Conservation (phyloP, 2,329 filamentous ascomycete genomes). For the Apiospora hydei region DNA sequence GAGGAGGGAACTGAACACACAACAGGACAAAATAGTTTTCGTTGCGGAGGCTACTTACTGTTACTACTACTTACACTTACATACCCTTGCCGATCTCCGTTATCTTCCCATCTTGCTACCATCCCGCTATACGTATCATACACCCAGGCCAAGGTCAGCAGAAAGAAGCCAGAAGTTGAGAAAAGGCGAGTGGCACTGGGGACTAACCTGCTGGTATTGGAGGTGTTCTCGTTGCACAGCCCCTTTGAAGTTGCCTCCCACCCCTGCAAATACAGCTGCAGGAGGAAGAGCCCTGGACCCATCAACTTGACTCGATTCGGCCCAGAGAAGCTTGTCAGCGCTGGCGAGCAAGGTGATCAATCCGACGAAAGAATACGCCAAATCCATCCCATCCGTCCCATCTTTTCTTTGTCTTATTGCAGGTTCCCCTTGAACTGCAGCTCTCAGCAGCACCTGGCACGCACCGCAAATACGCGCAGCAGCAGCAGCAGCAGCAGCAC, state of each 20-base stretch:
- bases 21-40: neutral
- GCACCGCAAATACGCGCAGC: neutral
- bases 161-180: constrained; percentile 22
- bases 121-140: constrained; percentile 2
- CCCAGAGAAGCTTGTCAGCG: constrained; percentile 24
- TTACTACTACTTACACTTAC: neutral
- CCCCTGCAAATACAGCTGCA: constrained; percentile 24
- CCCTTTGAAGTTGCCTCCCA: constrained; percentile 12
- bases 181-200: constrained; percentile 30
- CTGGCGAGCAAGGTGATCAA: constrained; percentile 14
- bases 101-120: constrained; percentile 11
- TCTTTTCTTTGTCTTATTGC: constrained; percentile 26
- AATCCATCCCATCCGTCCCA: constrained; percentile 29
- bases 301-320: constrained; percentile 24
- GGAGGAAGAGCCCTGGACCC: constrained; percentile 10
- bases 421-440: constrained; percentile 17
- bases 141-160: constrained; percentile 12
- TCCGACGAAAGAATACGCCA: constrained; percentile 24
- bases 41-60: neutral
- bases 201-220: constrained; percentile 10
- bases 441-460: neutral
- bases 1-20: neutral
- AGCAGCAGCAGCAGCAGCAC: neutral
- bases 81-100: neutral
- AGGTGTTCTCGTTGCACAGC: constrained; percentile 23